phyloP scores from a whole-genome alignment of 768 basidiomycete genomes.

The Pholiota conissans region DNA sequence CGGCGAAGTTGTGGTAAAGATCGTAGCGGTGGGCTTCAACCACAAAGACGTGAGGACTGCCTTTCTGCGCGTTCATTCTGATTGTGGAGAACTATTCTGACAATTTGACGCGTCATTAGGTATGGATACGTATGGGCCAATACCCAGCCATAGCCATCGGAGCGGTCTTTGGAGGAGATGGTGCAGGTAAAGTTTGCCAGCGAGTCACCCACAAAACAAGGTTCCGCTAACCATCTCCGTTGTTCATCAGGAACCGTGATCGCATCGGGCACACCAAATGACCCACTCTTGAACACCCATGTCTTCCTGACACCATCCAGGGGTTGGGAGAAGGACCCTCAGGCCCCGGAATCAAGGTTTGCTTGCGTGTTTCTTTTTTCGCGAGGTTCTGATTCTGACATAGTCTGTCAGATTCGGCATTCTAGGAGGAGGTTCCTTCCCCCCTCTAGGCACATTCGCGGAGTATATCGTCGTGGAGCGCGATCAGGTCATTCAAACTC shows the following conservation, averaged over 20 bases:
- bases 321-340: slow-evolving; percentile 70
- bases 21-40: slow-evolving; percentile 74
- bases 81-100: not conserved
- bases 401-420: slow-evolving; percentile 52
- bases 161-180: slow-evolving; percentile 68
- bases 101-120: slow-evolving; percentile 33
- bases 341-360: slow-evolving; percentile 66
- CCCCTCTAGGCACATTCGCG: slow-evolving; percentile 68
- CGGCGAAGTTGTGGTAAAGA: slow-evolving; percentile 66
- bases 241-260: slow-evolving; percentile 56
- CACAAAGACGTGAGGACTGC: slow-evolving; percentile 59
- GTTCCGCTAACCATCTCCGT: not conserved
- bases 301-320: slow-evolving; percentile 77
- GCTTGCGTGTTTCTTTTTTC: slow-evolving; percentile 10
- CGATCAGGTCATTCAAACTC: slow-evolving; percentile 64
- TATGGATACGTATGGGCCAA: slow-evolving; percentile 71
- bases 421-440: slow-evolving; percentile 57
- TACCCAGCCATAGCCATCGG: slow-evolving; percentile 67
- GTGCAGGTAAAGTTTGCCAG: slow-evolving; percentile 52
- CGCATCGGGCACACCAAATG: slow-evolving; percentile 50
- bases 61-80: not conserved
- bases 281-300: slow-evolving; percentile 58
- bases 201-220: not conserved
- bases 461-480: slow-evolving; percentile 77
- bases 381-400: not conserved